These are phyloP conservation scores for Backusella tuberculispora DNA, from an alignment of 192 early-diverging fungal species.

Conservation along the genomic window DNA sequence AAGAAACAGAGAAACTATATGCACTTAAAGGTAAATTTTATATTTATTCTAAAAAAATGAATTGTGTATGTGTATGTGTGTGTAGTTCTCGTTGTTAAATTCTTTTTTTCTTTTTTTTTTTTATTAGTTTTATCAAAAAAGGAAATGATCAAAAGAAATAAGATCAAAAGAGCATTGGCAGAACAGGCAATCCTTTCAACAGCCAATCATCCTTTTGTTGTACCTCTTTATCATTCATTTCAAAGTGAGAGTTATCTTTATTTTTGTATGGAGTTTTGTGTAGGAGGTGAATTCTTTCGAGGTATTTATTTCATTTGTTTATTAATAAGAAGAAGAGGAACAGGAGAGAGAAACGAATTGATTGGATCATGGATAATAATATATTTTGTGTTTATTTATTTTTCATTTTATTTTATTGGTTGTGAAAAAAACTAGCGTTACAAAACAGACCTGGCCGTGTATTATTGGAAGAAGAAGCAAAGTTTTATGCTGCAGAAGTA, in stretches of 20 bases:
- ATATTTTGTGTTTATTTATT: background rate
- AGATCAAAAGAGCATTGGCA: slow-evolving; percentile 95
- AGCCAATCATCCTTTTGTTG: slow-evolving; percentile 89
- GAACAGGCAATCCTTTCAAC: slow-evolving; percentile 94
- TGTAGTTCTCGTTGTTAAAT: background rate
- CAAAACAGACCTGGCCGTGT: slow-evolving; percentile 89
- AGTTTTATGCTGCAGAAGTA: slow-evolving; percentile 98
- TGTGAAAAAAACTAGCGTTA: slow-evolving; percentile 52
- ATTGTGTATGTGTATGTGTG: background rate
- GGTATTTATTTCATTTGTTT: slow-evolving; percentile 33
- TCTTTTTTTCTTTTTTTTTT: background rate
- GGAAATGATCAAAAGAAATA: slow-evolving; percentile 98
- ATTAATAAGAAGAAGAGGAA: background rate
- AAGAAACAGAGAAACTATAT: slow-evolving; percentile 32
- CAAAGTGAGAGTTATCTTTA: slow-evolving; percentile 86
- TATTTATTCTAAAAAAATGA: background rate
- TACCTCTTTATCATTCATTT: slow-evolving; percentile 90
- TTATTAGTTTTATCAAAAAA: slow-evolving; percentile 77
- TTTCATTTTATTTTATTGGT: background rate
- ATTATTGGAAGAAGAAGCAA: slow-evolving; percentile 84
- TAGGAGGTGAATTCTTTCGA: slow-evolving; percentile 89
- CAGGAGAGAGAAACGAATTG: too few relatives aligned
- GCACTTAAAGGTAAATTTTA: slow-evolving; percentile 36
- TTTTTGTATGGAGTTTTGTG: slow-evolving; percentile 90
- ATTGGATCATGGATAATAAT: too few relatives aligned